These are phyloP conservation scores for Penicillium sp. DNA, from an alignment of 2,329 filamentous ascomycete species.

Conservation along the genomic window DNA sequence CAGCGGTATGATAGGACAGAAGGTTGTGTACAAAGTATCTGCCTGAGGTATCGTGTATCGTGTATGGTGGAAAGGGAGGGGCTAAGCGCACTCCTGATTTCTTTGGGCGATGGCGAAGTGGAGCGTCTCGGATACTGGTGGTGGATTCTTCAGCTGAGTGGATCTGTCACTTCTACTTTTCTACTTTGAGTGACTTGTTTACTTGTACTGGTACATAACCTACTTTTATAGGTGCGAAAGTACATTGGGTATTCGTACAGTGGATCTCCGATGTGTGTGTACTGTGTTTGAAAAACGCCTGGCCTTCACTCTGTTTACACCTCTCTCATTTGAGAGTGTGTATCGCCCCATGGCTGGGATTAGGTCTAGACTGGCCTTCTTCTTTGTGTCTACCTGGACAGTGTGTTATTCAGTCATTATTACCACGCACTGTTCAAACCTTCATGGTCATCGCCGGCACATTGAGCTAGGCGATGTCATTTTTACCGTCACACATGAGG, in stretches of 20 bases:
- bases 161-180: neutral
- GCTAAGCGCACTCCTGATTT: neutral
- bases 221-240: too few relatives aligned
- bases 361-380: neutral
- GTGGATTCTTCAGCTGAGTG: conserved; percentile 8
- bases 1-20: conserved; percentile 14
- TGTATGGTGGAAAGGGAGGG: neutral
- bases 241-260: neutral
- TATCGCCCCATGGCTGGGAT: neutral
- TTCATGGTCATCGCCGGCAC: neutral
- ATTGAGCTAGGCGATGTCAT: neutral
- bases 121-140: neutral
- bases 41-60: neutral
- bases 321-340: neutral
- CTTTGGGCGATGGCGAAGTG: neutral
- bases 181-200: neutral
- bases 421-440: neutral
- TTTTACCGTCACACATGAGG: neutral
- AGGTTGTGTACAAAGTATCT: neutral
- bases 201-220: neutral
- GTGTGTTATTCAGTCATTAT: neutral
- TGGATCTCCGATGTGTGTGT: neutral
- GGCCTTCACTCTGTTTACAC: neutral
- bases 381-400: neutral
- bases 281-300: neutral